Evolutionary conservation across 2,329 filamentous ascomycete species (phyloP).

Genomic region (Plenodomus biglobosus): DNA sequence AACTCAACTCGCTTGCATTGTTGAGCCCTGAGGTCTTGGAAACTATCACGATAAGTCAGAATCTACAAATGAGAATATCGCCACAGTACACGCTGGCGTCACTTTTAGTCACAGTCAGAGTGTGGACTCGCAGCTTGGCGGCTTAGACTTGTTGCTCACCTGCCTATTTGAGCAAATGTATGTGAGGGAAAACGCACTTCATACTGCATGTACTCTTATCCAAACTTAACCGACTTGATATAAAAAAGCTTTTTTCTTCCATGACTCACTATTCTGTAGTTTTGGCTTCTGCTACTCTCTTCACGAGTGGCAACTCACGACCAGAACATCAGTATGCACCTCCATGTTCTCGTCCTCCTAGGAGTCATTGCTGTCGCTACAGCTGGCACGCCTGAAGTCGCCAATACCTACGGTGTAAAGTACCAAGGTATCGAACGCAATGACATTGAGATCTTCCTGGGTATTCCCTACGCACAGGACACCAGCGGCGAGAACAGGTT

Average conservation of each 20-base stretch:
- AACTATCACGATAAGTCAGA: background rate
- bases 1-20: background rate
- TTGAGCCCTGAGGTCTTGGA: background rate
- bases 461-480: slow-evolving; percentile 53
- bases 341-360: slow-evolving; percentile 7
- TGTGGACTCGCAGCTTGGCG: background rate
- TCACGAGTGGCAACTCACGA: background rate
- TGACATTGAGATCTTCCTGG: slow-evolving; percentile 52
- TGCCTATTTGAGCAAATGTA: background rate
- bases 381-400: slow-evolving; percentile 5
- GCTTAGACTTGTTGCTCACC: background rate
- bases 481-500: slow-evolving; percentile 52
- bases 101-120: background rate
- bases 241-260: background rate
- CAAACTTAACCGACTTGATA: background rate
- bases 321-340: slow-evolving; percentile 4
- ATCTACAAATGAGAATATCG: too few species aligned
- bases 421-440: slow-evolving; percentile 51
- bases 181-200: background rate
- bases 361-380: slow-evolving; percentile 6
- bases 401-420: slow-evolving; percentile 33
- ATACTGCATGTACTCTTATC: background rate
- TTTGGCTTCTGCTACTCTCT: background rate
- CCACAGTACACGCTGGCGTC: background rate
- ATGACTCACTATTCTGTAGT: background rate